phyloP scores from a whole-genome alignment of 352 stramenopile species.

The Blastocystis sp. region DNA sequence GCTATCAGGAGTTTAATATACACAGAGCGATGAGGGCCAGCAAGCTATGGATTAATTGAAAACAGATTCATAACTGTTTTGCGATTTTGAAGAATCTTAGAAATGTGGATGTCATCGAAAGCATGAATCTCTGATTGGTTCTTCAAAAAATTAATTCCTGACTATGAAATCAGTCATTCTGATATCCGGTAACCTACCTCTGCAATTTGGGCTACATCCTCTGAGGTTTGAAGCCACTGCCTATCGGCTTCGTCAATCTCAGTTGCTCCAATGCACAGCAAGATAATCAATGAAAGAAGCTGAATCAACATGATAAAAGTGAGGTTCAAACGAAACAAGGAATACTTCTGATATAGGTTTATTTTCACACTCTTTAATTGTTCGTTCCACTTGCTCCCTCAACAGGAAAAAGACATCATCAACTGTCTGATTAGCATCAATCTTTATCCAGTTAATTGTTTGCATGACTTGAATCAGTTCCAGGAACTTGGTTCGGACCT shows the following conservation, averaged over 20 bases:
- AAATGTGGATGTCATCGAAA: constrained; percentile 19
- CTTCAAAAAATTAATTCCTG: constrained; percentile 8
- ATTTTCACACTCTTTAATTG: background rate
- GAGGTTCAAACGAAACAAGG: background rate
- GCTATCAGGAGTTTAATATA: constrained; percentile 43
- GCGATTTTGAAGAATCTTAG: background rate
- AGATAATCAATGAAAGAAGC: background rate
- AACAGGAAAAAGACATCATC: background rate
- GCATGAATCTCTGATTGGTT: constrained; percentile 2
- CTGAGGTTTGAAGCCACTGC: background rate
- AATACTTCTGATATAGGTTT: constrained; percentile 11
- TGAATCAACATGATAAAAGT: background rate
- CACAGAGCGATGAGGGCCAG: background rate
- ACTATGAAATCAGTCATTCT: background rate
- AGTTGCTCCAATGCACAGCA: background rate
- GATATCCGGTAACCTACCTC: background rate
- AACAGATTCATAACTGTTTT: background rate
- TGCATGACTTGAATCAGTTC: background rate
- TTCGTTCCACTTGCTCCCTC: background rate
- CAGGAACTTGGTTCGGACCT: constrained; percentile 80
- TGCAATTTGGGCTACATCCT: background rate
- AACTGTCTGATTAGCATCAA: constrained; percentile 12
- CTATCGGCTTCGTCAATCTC: background rate
- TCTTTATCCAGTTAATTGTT: background rate
- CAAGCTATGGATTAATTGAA: background rate